Conservation (phyloP, 495 filamentous ascomycete genomes). For the Neurospora sp. region DNA sequence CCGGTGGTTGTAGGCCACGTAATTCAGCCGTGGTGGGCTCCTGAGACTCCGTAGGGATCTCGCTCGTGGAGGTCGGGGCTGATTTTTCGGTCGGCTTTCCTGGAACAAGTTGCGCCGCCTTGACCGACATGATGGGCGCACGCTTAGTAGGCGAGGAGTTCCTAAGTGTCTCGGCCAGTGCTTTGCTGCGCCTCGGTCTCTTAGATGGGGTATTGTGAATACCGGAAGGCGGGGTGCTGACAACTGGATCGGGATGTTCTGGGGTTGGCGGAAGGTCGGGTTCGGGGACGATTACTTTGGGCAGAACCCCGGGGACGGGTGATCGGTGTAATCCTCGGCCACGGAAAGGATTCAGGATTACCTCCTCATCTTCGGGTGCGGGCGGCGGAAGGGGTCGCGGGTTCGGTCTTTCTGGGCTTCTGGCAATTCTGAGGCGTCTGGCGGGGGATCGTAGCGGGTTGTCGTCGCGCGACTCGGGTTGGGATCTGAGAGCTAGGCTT, state of each 20-base stretch:
- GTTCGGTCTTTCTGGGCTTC: constrained; percentile 23
- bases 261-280: constrained; percentile 65
- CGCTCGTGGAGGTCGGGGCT: background rate
- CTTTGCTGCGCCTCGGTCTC: constrained; percentile 28
- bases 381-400: constrained; percentile 32
- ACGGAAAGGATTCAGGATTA: constrained; percentile 30
- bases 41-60: background rate
- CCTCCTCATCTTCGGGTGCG: constrained; percentile 32
- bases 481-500: constrained; percentile 21
- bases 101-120: background rate
- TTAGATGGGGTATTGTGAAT: constrained; percentile 45
- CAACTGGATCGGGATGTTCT: constrained; percentile 44
- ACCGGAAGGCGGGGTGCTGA: constrained; percentile 40
- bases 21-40: constrained; percentile 12
- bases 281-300: constrained; percentile 33
- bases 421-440: constrained; percentile 13
- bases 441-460: constrained; percentile 25
- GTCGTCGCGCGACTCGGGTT: constrained; percentile 19
- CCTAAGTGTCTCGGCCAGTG: constrained; percentile 28
- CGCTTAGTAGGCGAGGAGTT: constrained; percentile 38
- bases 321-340: constrained; percentile 23
- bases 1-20: constrained; percentile 26
- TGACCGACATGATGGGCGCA: constrained; percentile 7
- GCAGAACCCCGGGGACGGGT: constrained; percentile 29
- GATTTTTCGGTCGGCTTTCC: constrained; percentile 2